Conservation (phyloP, 2,329 filamentous ascomycete species). For the Cryphonectria carpinicola region DNA sequence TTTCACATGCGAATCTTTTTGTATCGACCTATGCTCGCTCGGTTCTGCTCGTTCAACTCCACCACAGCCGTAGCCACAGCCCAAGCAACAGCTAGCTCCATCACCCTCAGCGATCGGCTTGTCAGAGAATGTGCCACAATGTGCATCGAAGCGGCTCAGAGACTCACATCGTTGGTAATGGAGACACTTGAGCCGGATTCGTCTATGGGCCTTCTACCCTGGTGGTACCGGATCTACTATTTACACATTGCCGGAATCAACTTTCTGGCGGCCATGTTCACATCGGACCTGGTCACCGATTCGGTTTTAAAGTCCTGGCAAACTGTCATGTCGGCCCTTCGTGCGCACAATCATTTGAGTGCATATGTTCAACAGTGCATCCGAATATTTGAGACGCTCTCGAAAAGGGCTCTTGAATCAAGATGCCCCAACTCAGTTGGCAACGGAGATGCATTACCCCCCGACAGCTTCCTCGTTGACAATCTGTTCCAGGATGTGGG, state of each 20-base stretch:
- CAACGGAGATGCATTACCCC: not conserved
- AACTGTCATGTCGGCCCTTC: slow-evolving; percentile 31
- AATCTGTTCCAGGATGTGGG: slow-evolving; percentile 9
- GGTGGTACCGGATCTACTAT: slow-evolving; percentile 32
- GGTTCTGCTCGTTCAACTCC: slow-evolving; percentile 12
- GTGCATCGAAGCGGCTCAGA: slow-evolving; percentile 14
- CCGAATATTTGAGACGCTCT: slow-evolving; percentile 19
- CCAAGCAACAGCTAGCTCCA: not conserved
- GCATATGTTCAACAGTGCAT: slow-evolving; percentile 30
- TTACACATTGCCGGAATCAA: slow-evolving; percentile 30
- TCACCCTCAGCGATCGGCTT: slow-evolving; percentile 17
- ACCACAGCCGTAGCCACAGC: not conserved
- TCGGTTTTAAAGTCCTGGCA: slow-evolving; percentile 35
- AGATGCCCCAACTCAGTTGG: slow-evolving; percentile 24
- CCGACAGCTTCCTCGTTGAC: not conserved
- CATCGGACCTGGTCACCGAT: slow-evolving; percentile 34
- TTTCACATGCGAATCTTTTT: slow-evolving; percentile 26
- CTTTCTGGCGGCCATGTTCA: slow-evolving; percentile 32
- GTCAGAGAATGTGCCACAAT: slow-evolving; percentile 20
- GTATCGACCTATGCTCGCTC: slow-evolving; percentile 20
- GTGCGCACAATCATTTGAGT: slow-evolving; percentile 33
- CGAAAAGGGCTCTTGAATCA: not conserved
- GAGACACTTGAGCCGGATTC: not conserved
- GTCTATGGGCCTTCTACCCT: slow-evolving; percentile 20
- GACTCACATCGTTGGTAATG: slow-evolving; percentile 4